A percentile compares a stretch with the other conserved stretches of the same genome.
phyloP scores from a whole-genome alignment of 768 basidiomycete species.

The Termitomyces bulborhizus region DNA sequence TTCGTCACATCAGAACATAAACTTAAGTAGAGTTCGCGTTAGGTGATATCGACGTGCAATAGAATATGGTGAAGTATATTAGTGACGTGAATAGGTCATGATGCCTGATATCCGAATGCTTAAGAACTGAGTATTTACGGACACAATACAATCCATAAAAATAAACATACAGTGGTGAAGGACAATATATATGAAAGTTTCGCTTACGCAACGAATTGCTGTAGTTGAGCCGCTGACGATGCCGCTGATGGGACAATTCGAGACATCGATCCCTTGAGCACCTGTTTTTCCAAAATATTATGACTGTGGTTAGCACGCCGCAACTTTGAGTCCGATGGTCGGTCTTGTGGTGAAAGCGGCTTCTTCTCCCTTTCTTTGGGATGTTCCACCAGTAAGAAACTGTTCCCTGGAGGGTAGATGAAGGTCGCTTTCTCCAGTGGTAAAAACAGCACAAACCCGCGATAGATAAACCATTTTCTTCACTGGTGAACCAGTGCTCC shows the following conservation, averaged over 20 bases:
- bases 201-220: conserved; percentile 18
- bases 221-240: conserved; percentile 12
- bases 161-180: background rate
- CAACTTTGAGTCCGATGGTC: conserved; percentile 30
- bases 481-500: conserved; percentile 62
- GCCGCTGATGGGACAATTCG: conserved; percentile 34
- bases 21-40: background rate
- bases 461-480: conserved; percentile 48
- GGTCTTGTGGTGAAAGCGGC: conserved; percentile 12
- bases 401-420: conserved; percentile 6
- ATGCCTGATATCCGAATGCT: background rate
- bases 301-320: conserved; percentile 32
- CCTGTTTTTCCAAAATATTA: conserved; percentile 39
- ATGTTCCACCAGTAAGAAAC: conserved; percentile 12
- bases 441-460: conserved; percentile 31
- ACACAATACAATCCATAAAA: background rate
- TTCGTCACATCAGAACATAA: no score
- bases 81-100: background rate
- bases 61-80: background rate
- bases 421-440: background rate
- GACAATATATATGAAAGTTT: background rate
- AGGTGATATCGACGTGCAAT: background rate
- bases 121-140: background rate
- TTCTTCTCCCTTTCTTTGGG: conserved; percentile 21
- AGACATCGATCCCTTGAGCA: conserved; percentile 49